phyloP scores from a whole-genome alignment of 2,329 filamentous ascomycete genomes.

The Drechslera avenae region DNA sequence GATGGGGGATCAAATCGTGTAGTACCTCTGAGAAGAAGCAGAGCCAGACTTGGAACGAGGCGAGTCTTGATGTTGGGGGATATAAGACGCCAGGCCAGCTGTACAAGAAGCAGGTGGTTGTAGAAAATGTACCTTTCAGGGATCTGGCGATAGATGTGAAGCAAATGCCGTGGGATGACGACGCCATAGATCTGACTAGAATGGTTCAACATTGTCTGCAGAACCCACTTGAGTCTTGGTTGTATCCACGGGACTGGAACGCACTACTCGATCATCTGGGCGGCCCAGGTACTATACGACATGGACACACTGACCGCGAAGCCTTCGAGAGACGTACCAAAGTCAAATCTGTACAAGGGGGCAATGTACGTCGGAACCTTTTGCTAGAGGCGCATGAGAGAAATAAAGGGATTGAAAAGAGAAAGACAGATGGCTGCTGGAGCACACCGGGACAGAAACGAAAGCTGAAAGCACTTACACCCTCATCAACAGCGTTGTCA shows the following conservation, averaged over 20 bases:
- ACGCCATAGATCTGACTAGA: constrained; percentile 33
- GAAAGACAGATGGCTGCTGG: background rate
- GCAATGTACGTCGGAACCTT: background rate
- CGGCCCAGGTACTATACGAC: constrained; percentile 9
- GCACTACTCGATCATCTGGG: constrained; percentile 16
- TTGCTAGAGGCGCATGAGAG: background rate
- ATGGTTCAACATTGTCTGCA: constrained; percentile 26
- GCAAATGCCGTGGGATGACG: constrained; percentile 19
- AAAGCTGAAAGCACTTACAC: background rate
- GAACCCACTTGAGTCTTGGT: constrained; percentile 22
- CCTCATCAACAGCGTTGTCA: background rate
- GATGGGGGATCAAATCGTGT: constrained; percentile 26
- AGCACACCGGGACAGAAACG: background rate
- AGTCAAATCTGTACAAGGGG: background rate
- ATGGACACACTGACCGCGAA: constrained; percentile 16
- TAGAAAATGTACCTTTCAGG: constrained; percentile 20
- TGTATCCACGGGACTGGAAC: constrained; percentile 29
- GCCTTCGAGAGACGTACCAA: constrained; percentile 14
- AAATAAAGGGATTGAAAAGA: background rate
- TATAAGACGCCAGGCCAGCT: constrained; percentile 3
- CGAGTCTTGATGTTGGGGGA: constrained; percentile 5
- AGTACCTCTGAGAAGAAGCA: constrained; percentile 6
- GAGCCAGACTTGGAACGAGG: constrained; percentile 15
- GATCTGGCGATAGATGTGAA: constrained; percentile 23
- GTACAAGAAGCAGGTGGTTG: background rate